Conservation (phyloP, 2,329 filamentous ascomycete genomes). For the Rhynchosporium secalis region DNA sequence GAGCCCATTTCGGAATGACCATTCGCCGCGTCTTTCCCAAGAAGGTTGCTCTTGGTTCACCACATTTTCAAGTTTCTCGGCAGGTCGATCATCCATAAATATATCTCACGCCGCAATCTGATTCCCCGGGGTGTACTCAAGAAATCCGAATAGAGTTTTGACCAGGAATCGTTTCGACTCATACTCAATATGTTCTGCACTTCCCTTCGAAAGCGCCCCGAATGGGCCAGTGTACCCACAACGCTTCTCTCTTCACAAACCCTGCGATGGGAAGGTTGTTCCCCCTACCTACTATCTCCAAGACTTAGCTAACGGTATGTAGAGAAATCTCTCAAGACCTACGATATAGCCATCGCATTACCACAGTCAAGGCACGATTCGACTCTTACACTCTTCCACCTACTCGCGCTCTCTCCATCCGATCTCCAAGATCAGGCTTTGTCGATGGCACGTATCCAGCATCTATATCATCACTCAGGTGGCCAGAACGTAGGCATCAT, state of each 20-base stretch:
- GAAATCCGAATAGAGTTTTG: background rate
- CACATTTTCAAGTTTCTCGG: background rate
- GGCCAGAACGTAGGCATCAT: slow-evolving; percentile 38
- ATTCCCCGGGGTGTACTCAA: background rate
- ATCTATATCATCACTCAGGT: slow-evolving; percentile 37
- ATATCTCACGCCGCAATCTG: background rate
- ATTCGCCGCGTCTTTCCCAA: background rate
- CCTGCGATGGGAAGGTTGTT: slow-evolving; percentile 39
- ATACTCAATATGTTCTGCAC: slow-evolving; percentile 37
- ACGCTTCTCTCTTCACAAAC: slow-evolving; percentile 30
- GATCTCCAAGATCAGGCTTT: slow-evolving; percentile 27
- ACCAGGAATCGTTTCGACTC: background rate
- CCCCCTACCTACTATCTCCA: background rate
- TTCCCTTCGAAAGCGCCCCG: slow-evolving; percentile 35
- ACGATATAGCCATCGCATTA: slow-evolving; percentile 37
- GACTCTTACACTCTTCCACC: slow-evolving; percentile 26
- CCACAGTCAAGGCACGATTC: slow-evolving; percentile 18
- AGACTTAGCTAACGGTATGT: slow-evolving; percentile 7
- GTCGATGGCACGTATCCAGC: slow-evolving; percentile 36
- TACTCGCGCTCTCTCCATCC: slow-evolving; percentile 36
- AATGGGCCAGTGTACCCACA: slow-evolving; percentile 36
- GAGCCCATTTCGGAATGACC: no score
- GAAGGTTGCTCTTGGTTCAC: background rate
- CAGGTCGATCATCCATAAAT: background rate
- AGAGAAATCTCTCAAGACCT: slow-evolving; percentile 35